Base-by-base conservation (phyloP, 805 yeast genomes). In the Candida tibetensis region DNA sequence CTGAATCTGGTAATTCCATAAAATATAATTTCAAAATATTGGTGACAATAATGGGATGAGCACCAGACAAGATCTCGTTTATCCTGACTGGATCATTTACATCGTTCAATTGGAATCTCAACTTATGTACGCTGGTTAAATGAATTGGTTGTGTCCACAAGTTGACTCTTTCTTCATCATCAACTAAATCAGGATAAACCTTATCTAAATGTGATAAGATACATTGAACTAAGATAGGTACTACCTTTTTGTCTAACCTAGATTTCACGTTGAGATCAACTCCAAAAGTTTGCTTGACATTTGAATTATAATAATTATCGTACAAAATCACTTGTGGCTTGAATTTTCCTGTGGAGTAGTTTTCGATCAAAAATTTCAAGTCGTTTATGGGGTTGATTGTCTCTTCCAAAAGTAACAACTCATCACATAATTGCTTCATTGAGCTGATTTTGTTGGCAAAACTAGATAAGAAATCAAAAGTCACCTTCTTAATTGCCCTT, bases 251-350 rank as follows among this genome's bases (percentile, higher is more conserved):
- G 52, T 86, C 95, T 36, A 79, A 69, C 30, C 90, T 71, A 36
- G 89, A 77, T 37, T 86, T 75, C 17, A 81, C 74, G 39, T 80
- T 84, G 33, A 87, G 60, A 45, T 82, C 90, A 32, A 85, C 82
- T 9, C 96, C 96, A 63, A 87, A 87, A 6, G 82, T 81, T 56
- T 85, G 91, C 33, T 59, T 64, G 31, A 80, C 73, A 32, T 79
- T 77, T 4, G 85, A 74, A 45, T 81, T 78, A 58, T 85, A 85
- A 62, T 86, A 87, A 57, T 85, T 85, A 53, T 86, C 95, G 58
- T 86, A 87, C 12, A 84, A 70, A 0, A 76, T 68, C 6, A 82
- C 90, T 34, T 72, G 75, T 12, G 96, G 95, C 34, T 75, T 67
- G 60, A 84, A 87, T 29, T 73, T 69, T 0, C 96, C 96, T 0